Percentiles rank a stretch among this genome's conserved stretches.
Conservation (phyloP, 2,329 filamentous ascomycete species). For the Tricladium varicosporioides region DNA sequence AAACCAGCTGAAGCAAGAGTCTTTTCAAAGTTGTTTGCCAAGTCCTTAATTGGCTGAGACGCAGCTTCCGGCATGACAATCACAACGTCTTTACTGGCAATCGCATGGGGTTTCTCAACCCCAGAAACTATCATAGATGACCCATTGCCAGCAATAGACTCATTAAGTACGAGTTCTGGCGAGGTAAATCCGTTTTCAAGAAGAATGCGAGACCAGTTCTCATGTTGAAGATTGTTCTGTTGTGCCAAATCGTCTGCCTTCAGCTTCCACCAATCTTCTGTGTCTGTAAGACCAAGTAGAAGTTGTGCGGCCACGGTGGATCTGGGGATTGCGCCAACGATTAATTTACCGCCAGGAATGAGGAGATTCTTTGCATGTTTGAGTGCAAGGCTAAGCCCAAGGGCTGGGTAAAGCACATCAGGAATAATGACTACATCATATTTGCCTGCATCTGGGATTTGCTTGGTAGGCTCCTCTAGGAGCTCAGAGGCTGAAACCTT, state of each 20-base stretch:
- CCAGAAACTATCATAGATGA: not conserved
- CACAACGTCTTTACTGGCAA: not conserved
- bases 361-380: slow-evolving; percentile 30
- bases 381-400: slow-evolving; percentile 23
- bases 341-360: slow-evolving; percentile 28
- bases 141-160: not conserved
- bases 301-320: slow-evolving; percentile 20
- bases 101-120: not conserved
- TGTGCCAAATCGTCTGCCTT: not conserved
- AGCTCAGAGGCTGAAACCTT: slow-evolving; percentile 31
- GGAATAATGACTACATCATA: slow-evolving; percentile 23
- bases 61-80: not conserved
- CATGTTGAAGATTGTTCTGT: not conserved
- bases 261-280: not conserved
- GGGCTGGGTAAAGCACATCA: slow-evolving; percentile 22
- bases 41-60: not conserved
- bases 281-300: not conserved
- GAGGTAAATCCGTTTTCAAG: not conserved
- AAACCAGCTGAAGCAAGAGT: not conserved
- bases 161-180: not conserved
- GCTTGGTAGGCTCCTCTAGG: slow-evolving; percentile 3
- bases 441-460: slow-evolving; percentile 10
- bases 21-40: not conserved
- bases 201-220: not conserved
- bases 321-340: slow-evolving; percentile 28